phyloP scores from a whole-genome alignment of 495 filamentous ascomycete species.

The Aspergillus baeticus region DNA sequence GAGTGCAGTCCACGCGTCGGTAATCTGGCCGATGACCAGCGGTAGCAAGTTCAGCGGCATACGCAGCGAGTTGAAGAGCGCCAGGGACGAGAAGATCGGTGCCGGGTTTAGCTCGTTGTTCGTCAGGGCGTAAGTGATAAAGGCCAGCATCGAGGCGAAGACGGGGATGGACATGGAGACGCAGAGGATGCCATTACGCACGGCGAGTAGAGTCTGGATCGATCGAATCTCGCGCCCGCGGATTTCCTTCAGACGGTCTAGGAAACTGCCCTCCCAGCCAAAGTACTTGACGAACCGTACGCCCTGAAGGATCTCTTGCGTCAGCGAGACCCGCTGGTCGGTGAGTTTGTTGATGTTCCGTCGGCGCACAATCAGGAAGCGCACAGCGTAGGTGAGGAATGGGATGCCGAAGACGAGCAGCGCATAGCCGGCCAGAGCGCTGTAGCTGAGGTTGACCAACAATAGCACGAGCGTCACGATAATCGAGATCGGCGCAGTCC shows the following conservation, averaged over 20 bases:
- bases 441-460: constrained; percentile 82
- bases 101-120: constrained; percentile 70
- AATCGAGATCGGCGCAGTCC: constrained; percentile 78
- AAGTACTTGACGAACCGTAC: constrained; percentile 96
- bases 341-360: constrained; percentile 86
- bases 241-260: constrained; percentile 70
- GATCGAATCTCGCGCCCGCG: constrained; percentile 71
- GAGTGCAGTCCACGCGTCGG: constrained; percentile 84
- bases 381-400: constrained; percentile 69
- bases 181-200: constrained; percentile 82
- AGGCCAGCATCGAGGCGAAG: constrained; percentile 91
- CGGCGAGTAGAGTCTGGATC: constrained; percentile 76
- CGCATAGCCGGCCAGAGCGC: constrained; percentile 82
- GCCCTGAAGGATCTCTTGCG: constrained; percentile 87
- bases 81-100: constrained; percentile 85
- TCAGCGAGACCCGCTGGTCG: constrained; percentile 84
- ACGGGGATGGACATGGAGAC: constrained; percentile 77
- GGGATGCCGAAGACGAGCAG: constrained; percentile 77
- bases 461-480: constrained; percentile 76
- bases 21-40: constrained; percentile 81
- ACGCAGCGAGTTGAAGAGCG: constrained; percentile 86
- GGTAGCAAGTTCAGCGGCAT: constrained; percentile 88
- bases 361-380: constrained; percentile 66
- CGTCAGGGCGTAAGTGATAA: constrained; percentile 87
- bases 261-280: constrained; percentile 87